phyloP scores from a whole-genome alignment of 2,329 filamentous ascomycete genomes.

The Aspergillus arachidicola region DNA sequence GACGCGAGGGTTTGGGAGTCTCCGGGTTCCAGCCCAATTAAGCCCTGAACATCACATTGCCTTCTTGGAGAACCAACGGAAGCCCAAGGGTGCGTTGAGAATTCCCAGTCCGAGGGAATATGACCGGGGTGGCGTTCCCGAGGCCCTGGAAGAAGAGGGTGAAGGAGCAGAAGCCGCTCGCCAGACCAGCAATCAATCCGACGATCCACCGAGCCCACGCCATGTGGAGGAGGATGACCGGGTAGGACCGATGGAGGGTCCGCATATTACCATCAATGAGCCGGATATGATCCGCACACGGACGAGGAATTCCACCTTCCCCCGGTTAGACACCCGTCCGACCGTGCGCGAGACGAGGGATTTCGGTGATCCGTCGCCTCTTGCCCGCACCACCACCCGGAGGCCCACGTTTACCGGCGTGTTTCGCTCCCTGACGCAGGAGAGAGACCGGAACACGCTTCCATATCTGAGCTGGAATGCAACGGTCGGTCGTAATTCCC shows the following conservation, averaged over 20 bases:
- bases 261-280: constrained; percentile 53
- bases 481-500: constrained; percentile 89
- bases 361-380: constrained; percentile 26
- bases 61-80: constrained; percentile 81
- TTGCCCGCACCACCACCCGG: constrained; percentile 29
- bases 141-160: constrained; percentile 55
- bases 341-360: constrained; percentile 37
- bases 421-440: constrained; percentile 40
- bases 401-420: constrained; percentile 35
- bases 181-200: constrained; percentile 27
- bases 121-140: constrained; percentile 76
- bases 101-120: constrained; percentile 92
- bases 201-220: constrained; percentile 19
- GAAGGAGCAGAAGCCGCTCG: constrained; percentile 25
- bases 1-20: constrained; percentile 45
- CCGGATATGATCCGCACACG: constrained; percentile 41
- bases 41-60: constrained; percentile 80
- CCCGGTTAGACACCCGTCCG: constrained; percentile 41
- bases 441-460: constrained; percentile 56
- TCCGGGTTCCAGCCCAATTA: constrained; percentile 56
- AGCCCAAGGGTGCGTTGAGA: constrained; percentile 73
- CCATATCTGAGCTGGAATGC: constrained; percentile 95
- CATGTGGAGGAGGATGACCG: constrained; percentile 24
- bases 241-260: constrained; percentile 31
- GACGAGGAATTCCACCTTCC: constrained; percentile 39